These are phyloP conservation scores for Collybia nuda DNA, from an alignment of 768 basidiomycete genomes.

Conservation along the genomic window DNA sequence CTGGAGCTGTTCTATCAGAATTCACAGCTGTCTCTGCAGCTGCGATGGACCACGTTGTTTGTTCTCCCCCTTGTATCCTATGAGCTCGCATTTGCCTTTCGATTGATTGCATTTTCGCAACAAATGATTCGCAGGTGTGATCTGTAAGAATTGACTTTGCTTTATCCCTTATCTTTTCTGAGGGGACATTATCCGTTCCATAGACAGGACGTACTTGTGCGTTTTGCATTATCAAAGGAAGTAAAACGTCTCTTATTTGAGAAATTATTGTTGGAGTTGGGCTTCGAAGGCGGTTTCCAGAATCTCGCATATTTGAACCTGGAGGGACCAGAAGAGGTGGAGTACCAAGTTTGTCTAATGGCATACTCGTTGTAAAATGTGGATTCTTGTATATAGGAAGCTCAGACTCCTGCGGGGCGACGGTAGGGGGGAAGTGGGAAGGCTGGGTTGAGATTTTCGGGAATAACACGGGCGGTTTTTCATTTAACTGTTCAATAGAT, in stretches of 20 bases:
- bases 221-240: slow-evolving; percentile 18
- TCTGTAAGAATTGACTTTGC: slow-evolving; percentile 23
- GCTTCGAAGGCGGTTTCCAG: not conserved
- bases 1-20: not conserved
- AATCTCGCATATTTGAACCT: not conserved
- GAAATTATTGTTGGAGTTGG: not conserved
- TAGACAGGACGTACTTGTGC: slow-evolving; percentile 10
- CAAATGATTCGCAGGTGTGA: slow-evolving; percentile 21
- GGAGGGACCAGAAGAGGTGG: no score
- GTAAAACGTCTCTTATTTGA: slow-evolving; percentile 2
- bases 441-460: no score
- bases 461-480: no score
- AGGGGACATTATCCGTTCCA: not conserved
- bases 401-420: no score
- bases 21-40: not conserved
- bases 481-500: no score
- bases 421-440: no score
- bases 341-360: no score
- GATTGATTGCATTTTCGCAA: slow-evolving; percentile 14
- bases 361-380: no score
- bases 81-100: slow-evolving; percentile 8
- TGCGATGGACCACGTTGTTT: no score
- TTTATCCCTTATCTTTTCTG: slow-evolving; percentile 8
- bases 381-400: no score
- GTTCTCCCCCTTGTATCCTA: not conserved